Evolutionary conservation across 2,329 filamentous ascomycete species (phyloP), one percentile per base, ranked within the genome.

Genomic region (Scedosporium dehoogii): DNA sequence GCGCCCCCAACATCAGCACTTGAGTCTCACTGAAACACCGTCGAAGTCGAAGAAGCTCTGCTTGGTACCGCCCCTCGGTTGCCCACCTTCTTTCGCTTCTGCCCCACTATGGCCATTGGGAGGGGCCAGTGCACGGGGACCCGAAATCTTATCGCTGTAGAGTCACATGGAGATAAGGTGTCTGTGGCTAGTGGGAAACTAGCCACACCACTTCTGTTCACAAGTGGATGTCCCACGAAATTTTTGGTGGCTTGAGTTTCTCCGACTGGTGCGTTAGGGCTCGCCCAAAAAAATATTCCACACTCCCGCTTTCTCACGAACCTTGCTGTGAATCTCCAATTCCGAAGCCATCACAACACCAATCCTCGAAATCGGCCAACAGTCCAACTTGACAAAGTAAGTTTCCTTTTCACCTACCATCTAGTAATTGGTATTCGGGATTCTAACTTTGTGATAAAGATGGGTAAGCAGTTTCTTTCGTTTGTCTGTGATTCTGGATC

Each of bases 391-490:
- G 74, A 77, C 77, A 81, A 71, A 76, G 79, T 82, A 78, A 75
- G 80, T 79, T 66, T 61, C 58, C 27, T 38, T 18, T n/a, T 56
- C 16, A 21, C 25, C 3, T 63, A 66, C 63, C 64, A n/a, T 48
- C 42, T 64, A 66, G 60, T 66, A 68, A 62, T 64, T 33, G 12
- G 53, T 38, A 63, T 38, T 62, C 21, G 21, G 63, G 64, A 62
- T 68, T 71, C 77, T 81, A 72, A 81, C 73, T 58, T 38, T 67
- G 68, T 66, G 63, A 66, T 66, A 67, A 73, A 85, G 83, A 86
- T 85, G 83, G 83, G 83, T 86, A 85, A 85, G 83, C 73, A 69
- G 41, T 64, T 72, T 64, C 64, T 63, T 64, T 64, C 67, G 63
- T 66, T 65, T 63, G 65, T 66, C 46, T 64, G n/a, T 10, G n/a